Percentiles rank a stretch among this genome's conserved stretches.
Evolutionary conservation across 306 rosid species (phyloP).

Genomic region (Rubus parviflorus): DNA sequence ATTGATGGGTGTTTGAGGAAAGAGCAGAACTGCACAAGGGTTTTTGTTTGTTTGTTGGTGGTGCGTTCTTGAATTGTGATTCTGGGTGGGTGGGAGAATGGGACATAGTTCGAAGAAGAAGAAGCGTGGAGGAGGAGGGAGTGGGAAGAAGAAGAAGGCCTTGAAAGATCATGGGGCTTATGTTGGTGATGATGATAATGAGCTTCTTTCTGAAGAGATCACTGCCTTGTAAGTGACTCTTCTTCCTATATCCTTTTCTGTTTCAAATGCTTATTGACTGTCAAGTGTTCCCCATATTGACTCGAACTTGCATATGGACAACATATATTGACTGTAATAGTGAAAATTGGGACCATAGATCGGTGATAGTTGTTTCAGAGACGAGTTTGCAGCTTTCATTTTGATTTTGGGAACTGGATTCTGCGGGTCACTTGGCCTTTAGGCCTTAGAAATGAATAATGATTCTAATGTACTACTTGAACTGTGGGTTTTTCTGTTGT

Average conservation of each 20-base stretch:
- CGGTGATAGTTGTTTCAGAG: no score
- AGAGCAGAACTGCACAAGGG: no score
- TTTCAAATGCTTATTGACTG: neutral
- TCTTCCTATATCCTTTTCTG: neutral
- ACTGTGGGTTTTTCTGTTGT: neutral
- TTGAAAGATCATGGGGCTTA: conserved; percentile 57
- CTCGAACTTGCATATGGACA: neutral
- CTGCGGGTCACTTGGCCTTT: neutral
- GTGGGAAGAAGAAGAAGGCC: conserved; percentile 69
- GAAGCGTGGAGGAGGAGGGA: conserved; percentile 62
- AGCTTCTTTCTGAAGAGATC: conserved; percentile 80
- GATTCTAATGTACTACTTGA: neutral
- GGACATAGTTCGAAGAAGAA: conserved; percentile 83
- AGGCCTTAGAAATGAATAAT: neutral
- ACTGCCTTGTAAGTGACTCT: conserved; percentile 70
- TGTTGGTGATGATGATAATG: conserved; percentile 40
- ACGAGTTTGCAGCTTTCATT: no score
- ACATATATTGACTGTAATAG: no score
- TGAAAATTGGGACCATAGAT: no score
- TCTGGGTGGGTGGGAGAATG: conserved; percentile 32
- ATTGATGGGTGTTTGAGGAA: no score
- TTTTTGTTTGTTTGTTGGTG: no score
- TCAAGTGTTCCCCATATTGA: neutral
- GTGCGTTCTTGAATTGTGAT: no score
- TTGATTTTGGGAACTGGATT: neutral